Evolutionary conservation across 2,329 filamentous ascomycete genomes (phyloP).

Genomic region (Diaporthe caulivora): DNA sequence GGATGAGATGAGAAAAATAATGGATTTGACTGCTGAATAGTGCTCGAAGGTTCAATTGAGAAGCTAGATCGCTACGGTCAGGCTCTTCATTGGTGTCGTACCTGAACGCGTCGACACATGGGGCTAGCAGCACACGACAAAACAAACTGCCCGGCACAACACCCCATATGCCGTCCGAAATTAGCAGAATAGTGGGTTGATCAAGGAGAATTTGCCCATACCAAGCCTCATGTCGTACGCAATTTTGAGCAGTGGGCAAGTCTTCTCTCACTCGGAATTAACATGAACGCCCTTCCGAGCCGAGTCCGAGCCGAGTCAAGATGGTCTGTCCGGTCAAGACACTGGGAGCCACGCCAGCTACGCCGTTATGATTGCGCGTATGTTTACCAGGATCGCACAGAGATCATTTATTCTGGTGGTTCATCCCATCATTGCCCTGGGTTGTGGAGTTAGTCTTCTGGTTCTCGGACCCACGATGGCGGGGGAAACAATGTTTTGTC

Average conservation of each 20-base stretch:
- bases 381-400: background rate
- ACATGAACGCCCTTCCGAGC: conserved; percentile 8
- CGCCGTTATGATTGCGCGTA: background rate
- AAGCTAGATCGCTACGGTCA: too few species aligned
- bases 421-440: conserved; percentile 3
- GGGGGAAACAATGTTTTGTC: conserved; percentile 2
- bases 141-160: background rate
- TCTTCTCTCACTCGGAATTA: conserved; percentile 8
- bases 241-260: background rate
- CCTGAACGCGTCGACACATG: conserved; percentile 9
- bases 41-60: background rate
- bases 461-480: background rate
- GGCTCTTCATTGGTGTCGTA: background rate
- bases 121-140: background rate
- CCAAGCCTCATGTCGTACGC: conserved; percentile 5
- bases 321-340: background rate
- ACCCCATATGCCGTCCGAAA: conserved; percentile 4
- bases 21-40: background rate
- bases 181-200: conserved; percentile 16
- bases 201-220: background rate
- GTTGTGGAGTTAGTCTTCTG: background rate
- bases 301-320: conserved; percentile 18
- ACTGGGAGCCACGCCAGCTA: background rate
- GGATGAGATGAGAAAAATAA: background rate
- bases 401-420: background rate